These are phyloP conservation scores for Cladophialophora yegresii DNA, from an alignment of 2,329 filamentous ascomycete genomes.

Conservation along the genomic window DNA sequence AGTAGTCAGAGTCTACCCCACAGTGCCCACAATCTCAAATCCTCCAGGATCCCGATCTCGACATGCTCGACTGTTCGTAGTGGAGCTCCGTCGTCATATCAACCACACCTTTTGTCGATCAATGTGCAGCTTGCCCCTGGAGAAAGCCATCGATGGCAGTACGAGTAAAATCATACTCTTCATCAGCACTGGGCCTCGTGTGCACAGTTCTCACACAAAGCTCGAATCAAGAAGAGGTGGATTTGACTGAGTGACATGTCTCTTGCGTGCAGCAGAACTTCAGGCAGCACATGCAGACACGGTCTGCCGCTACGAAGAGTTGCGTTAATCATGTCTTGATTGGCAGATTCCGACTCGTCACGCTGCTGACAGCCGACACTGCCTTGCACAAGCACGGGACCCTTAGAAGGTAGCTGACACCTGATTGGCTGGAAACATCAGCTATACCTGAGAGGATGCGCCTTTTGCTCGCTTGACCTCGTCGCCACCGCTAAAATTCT, in stretches of 20 bases:
- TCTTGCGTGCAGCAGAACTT: neutral
- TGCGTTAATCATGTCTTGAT: constrained; percentile 20
- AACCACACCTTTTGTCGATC: neutral
- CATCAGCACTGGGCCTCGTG: neutral
- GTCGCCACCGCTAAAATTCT: constrained; percentile 2
- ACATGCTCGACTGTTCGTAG: neutral
- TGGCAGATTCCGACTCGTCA: constrained; percentile 12
- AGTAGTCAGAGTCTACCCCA: neutral
- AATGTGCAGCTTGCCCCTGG: neutral
- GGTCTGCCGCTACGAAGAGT: constrained; percentile 6
- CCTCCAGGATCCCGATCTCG: neutral
- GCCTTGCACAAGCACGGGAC: constrained; percentile 5
- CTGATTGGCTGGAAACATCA: neutral
- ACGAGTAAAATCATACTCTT: neutral
- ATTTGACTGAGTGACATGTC: neutral
- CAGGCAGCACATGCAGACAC: constrained; percentile 1
- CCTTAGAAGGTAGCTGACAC: neutral
- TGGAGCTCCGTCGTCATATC: neutral
- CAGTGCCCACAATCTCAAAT: constrained; percentile 3
- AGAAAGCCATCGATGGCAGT: neutral
- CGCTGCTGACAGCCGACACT: constrained; percentile 13
- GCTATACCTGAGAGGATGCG: neutral
- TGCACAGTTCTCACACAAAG: neutral
- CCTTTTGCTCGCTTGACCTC: constrained; percentile 6
- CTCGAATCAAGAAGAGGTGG: neutral